Conservation (phyloP, 345 rosid genomes). For the Citrus medica region DNA sequence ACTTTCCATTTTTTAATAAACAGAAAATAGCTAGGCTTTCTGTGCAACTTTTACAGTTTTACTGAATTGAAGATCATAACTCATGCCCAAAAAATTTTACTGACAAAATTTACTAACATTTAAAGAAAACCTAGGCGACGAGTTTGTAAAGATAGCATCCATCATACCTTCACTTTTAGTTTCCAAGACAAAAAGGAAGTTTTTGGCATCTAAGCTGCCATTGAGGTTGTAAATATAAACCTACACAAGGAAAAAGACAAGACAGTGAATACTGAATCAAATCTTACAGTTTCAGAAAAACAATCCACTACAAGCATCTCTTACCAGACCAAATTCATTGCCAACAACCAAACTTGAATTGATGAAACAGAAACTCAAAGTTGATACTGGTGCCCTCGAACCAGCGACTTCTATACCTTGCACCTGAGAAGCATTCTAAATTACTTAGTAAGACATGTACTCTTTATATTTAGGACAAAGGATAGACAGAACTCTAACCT, state of each 20-base stretch:
- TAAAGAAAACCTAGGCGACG: background rate
- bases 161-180: conserved; percentile 45
- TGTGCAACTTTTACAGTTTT: background rate
- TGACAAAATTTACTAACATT: background rate
- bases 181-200: conserved; percentile 40
- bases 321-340: conserved; percentile 57
- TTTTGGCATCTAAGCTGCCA: conserved; percentile 21
- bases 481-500: conserved; percentile 31
- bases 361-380: conserved; percentile 44
- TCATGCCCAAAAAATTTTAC: background rate
- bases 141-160: background rate
- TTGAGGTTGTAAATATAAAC: conserved; percentile 49
- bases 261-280: conserved; percentile 6
- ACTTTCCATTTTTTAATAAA: background rate
- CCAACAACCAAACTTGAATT: conserved; percentile 64
- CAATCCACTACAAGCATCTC: conserved; percentile 18
- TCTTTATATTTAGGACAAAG: background rate
- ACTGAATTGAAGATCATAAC: background rate
- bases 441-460: conserved; percentile 8
- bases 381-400: conserved; percentile 42
- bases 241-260: conserved; percentile 29
- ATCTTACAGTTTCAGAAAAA: background rate
- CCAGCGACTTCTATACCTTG: conserved; percentile 38
- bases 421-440: conserved; percentile 30
- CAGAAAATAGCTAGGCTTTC: background rate